phyloP scores from a whole-genome alignment of 2,329 filamentous ascomycete species.

The Xylaria digitata region DNA sequence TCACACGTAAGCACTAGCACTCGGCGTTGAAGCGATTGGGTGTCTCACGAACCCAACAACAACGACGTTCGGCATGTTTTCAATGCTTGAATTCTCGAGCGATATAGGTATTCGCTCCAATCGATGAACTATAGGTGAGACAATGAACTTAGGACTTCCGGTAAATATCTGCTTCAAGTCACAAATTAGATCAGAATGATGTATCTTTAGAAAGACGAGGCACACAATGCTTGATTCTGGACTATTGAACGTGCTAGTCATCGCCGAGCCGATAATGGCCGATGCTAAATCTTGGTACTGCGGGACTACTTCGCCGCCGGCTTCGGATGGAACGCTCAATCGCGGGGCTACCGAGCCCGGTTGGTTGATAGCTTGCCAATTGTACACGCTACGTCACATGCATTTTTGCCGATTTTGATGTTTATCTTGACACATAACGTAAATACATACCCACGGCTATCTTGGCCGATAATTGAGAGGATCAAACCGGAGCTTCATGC shows the following conservation, averaged over 20 bases:
- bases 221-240: not conserved
- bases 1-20: conserved; percentile 19
- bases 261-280: conserved; percentile 23
- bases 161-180: not conserved
- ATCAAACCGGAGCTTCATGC: not conserved
- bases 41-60: conserved; percentile 46
- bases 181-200: not conserved
- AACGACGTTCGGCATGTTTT: conserved; percentile 48
- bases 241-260: conserved; percentile 14
- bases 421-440: not conserved
- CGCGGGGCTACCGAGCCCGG: not conserved
- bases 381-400: too few species aligned
- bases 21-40: not conserved
- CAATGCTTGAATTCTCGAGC: not conserved
- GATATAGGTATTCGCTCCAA: not conserved
- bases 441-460: not conserved
- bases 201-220: not conserved
- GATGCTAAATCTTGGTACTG: conserved; percentile 3
- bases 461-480: not conserved
- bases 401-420: not conserved
- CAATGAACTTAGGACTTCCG: not conserved
- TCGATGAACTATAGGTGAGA: not conserved
- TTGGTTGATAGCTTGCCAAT: not conserved
- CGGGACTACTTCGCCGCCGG: conserved; percentile 30
- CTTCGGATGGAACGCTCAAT: conserved; percentile 10